phyloP scores from a whole-genome alignment of 495 filamentous ascomycete genomes.

The Pseudomonodictys pantanalensis region DNA sequence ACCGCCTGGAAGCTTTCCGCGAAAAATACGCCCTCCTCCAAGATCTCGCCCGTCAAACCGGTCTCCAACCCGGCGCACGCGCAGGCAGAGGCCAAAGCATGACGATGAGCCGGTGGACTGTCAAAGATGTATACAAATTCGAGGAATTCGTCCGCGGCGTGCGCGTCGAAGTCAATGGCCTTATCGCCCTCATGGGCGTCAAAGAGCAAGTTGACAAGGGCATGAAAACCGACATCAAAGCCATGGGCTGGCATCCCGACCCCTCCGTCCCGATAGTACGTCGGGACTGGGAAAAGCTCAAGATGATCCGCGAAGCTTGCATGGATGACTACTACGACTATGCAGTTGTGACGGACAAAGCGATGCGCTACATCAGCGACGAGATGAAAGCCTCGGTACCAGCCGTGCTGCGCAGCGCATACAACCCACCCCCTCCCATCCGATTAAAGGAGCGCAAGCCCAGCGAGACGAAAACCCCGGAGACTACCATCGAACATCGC shows the following conservation, averaged over 20 bases:
- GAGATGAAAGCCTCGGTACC: constrained; percentile 14
- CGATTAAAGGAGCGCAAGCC: not conserved
- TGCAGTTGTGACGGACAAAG: constrained; percentile 22
- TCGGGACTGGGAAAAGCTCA: constrained; percentile 34
- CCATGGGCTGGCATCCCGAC: constrained; percentile 40
- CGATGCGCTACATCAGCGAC: constrained; percentile 28
- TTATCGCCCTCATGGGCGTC: constrained; percentile 36
- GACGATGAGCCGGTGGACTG: constrained; percentile 33
- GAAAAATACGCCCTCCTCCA: constrained; percentile 37
- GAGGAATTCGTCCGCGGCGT: constrained; percentile 31
- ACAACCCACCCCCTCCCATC: not conserved
- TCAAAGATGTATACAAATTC: constrained; percentile 33
- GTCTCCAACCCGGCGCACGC: not conserved
- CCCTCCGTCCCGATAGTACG: constrained; percentile 7
- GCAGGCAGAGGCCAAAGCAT: constrained; percentile 30
- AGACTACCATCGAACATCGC: not conserved
- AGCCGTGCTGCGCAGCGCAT: constrained; percentile 2
- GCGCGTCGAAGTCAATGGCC: constrained; percentile 31
- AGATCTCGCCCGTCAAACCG: constrained; percentile 33
- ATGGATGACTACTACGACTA: constrained; percentile 36
- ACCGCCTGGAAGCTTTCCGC: constrained; percentile 39
- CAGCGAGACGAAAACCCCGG: not conserved
- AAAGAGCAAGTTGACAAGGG: constrained; percentile 37
- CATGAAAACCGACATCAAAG: constrained; percentile 38
- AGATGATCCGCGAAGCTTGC: constrained; percentile 34